phyloP scores from a whole-genome alignment of 1,284 basidiomycete genomes.

The Microbotryum lychnidis-dioicae region DNA sequence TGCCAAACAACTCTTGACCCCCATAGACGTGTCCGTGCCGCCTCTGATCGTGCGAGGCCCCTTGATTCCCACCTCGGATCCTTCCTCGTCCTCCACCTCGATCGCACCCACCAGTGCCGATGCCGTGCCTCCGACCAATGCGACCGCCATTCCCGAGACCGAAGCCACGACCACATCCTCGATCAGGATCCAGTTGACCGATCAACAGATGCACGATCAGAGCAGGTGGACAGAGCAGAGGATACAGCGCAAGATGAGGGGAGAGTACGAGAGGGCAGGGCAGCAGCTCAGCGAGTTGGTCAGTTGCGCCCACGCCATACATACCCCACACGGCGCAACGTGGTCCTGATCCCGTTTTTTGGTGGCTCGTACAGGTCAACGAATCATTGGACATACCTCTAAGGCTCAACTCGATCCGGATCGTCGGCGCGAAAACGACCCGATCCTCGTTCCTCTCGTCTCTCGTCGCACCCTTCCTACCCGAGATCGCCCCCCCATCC shows the following conservation, averaged over 20 bases:
- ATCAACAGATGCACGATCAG: constrained; percentile 46
- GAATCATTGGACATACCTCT: constrained; percentile 54
- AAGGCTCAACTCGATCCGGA: constrained; percentile 63
- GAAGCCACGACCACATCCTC: not conserved
- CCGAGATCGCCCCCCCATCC: constrained; percentile 19
- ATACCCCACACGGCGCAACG: too few relatives aligned
- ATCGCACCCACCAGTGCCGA: not conserved
- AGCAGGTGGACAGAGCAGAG: constrained; percentile 61
- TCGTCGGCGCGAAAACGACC: constrained; percentile 66
- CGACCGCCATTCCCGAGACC: not conserved
- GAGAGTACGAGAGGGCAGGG: constrained; percentile 67
- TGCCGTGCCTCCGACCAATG: not conserved
- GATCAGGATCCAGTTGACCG: constrained; percentile 21
- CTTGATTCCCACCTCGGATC: constrained; percentile 7
- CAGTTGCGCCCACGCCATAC: constrained; percentile 30
- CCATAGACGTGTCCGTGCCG: constrained; percentile 5
- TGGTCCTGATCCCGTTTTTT: not conserved
- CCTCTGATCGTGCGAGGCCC: constrained; percentile 11
- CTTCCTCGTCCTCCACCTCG: not conserved
- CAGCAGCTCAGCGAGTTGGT: constrained; percentile 63
- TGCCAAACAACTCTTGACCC: constrained; percentile 4
- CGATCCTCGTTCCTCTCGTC: constrained; percentile 69
- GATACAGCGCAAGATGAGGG: constrained; percentile 56
- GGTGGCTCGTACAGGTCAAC: constrained; percentile 49
- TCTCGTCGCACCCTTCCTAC: constrained; percentile 61